Conservation (phyloP, 768 basidiomycete genomes). For the Serpula lacrymans region DNA sequence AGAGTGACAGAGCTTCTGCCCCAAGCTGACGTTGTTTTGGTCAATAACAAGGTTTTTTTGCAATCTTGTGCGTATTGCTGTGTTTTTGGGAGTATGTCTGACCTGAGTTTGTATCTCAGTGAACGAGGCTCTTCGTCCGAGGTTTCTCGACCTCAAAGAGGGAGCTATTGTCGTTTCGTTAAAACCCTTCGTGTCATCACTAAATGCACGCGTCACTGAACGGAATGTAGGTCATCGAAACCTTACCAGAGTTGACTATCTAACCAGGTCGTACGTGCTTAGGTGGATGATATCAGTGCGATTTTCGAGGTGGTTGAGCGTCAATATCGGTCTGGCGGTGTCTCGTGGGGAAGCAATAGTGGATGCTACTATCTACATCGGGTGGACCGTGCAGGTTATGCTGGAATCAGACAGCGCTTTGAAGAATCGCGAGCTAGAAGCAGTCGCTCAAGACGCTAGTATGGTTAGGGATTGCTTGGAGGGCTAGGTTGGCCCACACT, state of each 20-base stretch:
- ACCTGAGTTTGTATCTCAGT: constrained; percentile 42
- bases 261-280: constrained; percentile 1
- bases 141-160: constrained; percentile 93
- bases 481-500: too few relatives aligned
- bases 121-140: constrained; percentile 81
- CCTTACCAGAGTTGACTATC: too few relatives aligned
- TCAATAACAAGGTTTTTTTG: constrained; percentile 84
- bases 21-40: constrained; percentile 87
- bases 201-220: constrained; percentile 73
- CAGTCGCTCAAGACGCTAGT: constrained; percentile 8
- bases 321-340: constrained; percentile 66
- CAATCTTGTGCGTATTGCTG: constrained; percentile 58
- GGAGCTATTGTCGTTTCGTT: constrained; percentile 88
- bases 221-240: constrained; percentile 58
- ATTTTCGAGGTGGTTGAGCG: constrained; percentile 77
- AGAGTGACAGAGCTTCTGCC: constrained; percentile 68
- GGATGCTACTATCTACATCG: constrained; percentile 75
- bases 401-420: constrained; percentile 52
- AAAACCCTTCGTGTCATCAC: constrained; percentile 75
- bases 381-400: constrained; percentile 72
- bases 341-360: constrained; percentile 75
- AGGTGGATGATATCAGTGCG: constrained; percentile 77
- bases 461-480: too few relatives aligned
- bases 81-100: constrained; percentile 1
- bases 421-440: constrained; percentile 42